Evolutionary conservation across 2,329 filamentous ascomycete genomes (phyloP).

Genomic region (Ceratocystis colombiana): DNA sequence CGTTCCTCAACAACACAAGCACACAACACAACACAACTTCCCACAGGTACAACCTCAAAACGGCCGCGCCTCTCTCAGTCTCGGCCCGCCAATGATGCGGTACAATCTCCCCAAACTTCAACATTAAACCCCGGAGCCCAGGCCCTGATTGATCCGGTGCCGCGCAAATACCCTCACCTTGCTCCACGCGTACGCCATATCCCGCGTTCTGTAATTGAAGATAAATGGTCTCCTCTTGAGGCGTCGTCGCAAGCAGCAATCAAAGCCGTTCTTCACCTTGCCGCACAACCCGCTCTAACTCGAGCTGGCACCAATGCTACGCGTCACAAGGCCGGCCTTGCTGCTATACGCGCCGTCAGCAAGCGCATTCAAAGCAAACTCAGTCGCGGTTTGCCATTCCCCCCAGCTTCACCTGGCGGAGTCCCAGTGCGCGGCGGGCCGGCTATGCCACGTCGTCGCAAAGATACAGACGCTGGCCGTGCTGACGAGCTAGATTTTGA

Average conservation of each 20-base stretch:
- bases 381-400: slow-evolving; percentile 54
- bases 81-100: neutral
- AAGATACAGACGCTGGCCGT: slow-evolving; percentile 35
- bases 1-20: neutral
- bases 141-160: slow-evolving; percentile 32
- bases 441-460: slow-evolving; percentile 29
- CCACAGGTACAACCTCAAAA: neutral
- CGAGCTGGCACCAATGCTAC: slow-evolving; percentile 42
- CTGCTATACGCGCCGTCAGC: slow-evolving; percentile 46
- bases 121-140: slow-evolving; percentile 11
- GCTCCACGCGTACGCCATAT: slow-evolving; percentile 44
- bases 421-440: slow-evolving; percentile 18
- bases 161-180: slow-evolving; percentile 37
- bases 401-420: slow-evolving; percentile 38
- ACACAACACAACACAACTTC: neutral
- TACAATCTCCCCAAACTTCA: neutral
- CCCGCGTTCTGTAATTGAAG: slow-evolving; percentile 51
- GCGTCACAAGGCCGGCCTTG: slow-evolving; percentile 44
- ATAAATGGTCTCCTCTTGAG: slow-evolving; percentile 56
- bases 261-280: slow-evolving; percentile 46
- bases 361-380: slow-evolving; percentile 50
- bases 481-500: slow-evolving; percentile 57
- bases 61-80: neutral
- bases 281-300: slow-evolving; percentile 52
- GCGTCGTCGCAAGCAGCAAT: slow-evolving; percentile 46